Evolutionary conservation across 805 yeast genomes (phyloP), one percentile per base, ranked within the genome.

Genomic region (Lachancea cidri): DNA sequence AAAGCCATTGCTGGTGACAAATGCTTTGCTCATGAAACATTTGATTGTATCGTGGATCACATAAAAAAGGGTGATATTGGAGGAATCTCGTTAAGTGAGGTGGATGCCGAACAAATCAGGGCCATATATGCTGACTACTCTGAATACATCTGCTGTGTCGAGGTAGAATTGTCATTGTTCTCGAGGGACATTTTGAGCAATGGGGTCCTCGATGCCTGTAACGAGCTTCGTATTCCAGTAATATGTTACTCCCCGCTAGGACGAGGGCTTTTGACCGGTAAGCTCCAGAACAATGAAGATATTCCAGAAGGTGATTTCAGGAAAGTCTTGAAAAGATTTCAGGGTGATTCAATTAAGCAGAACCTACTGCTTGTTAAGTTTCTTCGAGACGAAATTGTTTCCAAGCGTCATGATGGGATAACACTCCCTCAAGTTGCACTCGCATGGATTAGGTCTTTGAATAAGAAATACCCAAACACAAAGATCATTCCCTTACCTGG

Each of bases 161-260:
- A 88, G 66, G 71, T 83, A 33, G 97, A 88, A 63, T 73, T 81
- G 45, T 85, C 95, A 2, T 57, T 89, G 43, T 76, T 82, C 66
- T 60, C 78, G n/a, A 73, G 76, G 34, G 85, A 83, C 13, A 73
- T 81, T 29, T 55, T 78, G 33, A 44, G 58, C 2, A 78, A 83
- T 56, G 95, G 91, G 1, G 70, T 83, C 16, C 73, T 81, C 46
- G 75, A 71, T 3, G 71, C 74, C 4, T 76, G 82, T 48, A 71
- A 74, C 16, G 77, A 81, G 46, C 62, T 71, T 25, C 69, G 69
- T 13, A 74, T 88, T 42, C 83, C 93, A 11, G 67, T 86, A 22
- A 68, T 86, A 43, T 85, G 88, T 18, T 88, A 88, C 63, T 83
- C 95, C 22, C 96, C 96, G 22, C 69, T 88, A 41, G 82, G 88